Evolutionary conservation across 2,329 filamentous ascomycete genomes (phyloP).

Genomic region (Coleophoma eucalyptorum): DNA sequence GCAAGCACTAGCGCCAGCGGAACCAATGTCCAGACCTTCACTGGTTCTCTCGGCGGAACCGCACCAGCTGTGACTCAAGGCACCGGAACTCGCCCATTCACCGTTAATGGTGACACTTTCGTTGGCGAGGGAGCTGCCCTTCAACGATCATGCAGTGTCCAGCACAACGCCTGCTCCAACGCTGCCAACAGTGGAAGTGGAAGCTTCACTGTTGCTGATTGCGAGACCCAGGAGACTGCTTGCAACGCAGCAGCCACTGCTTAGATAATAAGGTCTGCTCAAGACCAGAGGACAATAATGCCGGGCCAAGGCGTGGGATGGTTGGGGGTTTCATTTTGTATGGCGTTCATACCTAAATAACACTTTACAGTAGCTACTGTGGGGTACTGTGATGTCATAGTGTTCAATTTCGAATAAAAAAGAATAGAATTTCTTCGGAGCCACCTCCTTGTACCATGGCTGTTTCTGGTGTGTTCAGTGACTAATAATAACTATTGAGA

Average conservation of each 20-base stretch:
- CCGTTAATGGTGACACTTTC: conserved; percentile 54
- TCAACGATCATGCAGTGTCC: conserved; percentile 58
- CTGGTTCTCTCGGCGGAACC: conserved; percentile 45
- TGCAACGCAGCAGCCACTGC: conserved; percentile 31
- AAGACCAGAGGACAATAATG: too few relatives aligned
- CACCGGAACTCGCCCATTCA: conserved; percentile 47
- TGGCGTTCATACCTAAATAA: too few relatives aligned
- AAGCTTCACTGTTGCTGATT: conserved; percentile 43
- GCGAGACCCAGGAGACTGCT: conserved; percentile 47
- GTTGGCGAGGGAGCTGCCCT: conserved; percentile 50
- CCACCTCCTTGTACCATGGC: too few relatives aligned
- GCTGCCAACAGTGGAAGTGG: conserved; percentile 47
- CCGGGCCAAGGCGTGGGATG: too few relatives aligned
- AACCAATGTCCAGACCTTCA: conserved; percentile 36
- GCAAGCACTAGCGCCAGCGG: conserved; percentile 6
- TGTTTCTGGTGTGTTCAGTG: too few relatives aligned
- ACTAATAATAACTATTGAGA: too few relatives aligned
- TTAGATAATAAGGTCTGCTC: conserved; percentile 8
- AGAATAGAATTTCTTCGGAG: too few relatives aligned
- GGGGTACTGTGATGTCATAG: too few relatives aligned
- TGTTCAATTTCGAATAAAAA: too few relatives aligned
- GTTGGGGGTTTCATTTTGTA: too few relatives aligned
- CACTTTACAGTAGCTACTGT: too few relatives aligned
- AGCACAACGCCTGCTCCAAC: conserved; percentile 57
- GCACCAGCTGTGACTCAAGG: conserved; percentile 45